phyloP scores from a whole-genome alignment of 2,329 filamentous ascomycete genomes.

The Nothomitra cinnamomea region DNA sequence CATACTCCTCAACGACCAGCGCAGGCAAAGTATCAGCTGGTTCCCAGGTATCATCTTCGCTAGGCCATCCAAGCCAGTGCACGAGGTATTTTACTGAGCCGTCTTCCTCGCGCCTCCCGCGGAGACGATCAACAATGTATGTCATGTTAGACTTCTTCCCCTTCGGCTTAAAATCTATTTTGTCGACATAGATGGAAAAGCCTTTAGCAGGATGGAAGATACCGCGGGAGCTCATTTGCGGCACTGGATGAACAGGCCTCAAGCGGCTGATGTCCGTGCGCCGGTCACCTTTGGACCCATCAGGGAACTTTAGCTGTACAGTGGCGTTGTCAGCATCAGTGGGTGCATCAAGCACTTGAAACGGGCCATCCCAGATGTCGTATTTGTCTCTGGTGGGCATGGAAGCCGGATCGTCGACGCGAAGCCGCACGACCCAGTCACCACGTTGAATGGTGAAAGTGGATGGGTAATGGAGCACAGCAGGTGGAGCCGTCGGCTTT shows the following conservation, averaged over 20 bases:
- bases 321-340: neutral
- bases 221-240: neutral
- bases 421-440: constrained; percentile 2
- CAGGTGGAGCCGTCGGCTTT: no score
- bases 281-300: neutral
- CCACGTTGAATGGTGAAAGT: neutral
- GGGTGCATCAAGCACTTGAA: neutral
- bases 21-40: neutral
- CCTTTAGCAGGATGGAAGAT: neutral
- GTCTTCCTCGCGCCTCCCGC: neutral
- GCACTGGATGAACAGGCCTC: neutral
- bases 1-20: neutral
- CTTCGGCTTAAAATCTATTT: neutral
- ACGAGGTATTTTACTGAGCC: neutral
- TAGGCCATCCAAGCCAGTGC: neutral
- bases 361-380: neutral
- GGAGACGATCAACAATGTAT: neutral
- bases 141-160: neutral
- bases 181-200: neutral
- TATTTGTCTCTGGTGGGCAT: neutral
- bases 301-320: neutral
- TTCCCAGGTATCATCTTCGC: neutral
- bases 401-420: neutral
- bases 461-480: no score
- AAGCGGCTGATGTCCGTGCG: neutral